Evolutionary conservation across 192 early-diverging fungal genomes (phyloP).

Genomic region (Linnemannia hyalina): DNA sequence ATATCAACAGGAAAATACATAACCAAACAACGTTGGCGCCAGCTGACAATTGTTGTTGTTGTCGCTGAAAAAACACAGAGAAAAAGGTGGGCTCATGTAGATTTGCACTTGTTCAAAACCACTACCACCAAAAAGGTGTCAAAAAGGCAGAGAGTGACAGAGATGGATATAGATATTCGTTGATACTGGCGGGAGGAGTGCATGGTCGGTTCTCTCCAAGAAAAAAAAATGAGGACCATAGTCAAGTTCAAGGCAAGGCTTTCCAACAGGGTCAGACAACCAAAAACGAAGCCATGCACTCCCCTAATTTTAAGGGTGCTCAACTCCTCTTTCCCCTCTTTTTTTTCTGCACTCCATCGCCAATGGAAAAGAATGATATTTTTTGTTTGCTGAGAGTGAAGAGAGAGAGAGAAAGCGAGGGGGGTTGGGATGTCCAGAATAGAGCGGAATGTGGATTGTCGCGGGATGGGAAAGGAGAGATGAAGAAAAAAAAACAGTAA

Average conservation of each 20-base stretch:
- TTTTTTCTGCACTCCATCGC: not conserved
- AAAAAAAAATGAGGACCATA: not conserved
- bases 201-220: not conserved
- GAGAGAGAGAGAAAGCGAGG: not conserved
- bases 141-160: conserved; percentile 4
- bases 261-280: not conserved
- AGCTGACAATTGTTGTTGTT: not conserved
- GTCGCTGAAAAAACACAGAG: not conserved
- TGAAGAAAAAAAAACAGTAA: not conserved
- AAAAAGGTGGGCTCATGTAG: conserved; percentile 2
- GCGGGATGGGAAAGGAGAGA: not conserved
- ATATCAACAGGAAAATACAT: conserved; percentile 6
- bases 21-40: not conserved
- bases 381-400: not conserved
- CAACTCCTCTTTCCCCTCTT: not conserved
- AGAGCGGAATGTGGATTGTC: conserved; percentile 7
- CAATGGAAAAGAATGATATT: not conserved
- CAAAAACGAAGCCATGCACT: conserved; percentile 14
- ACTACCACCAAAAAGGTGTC: not conserved
- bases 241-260: not conserved
- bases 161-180: not conserved
- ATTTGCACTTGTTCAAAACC: not conserved
- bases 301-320: conserved; percentile 15
- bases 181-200: not conserved
- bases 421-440: not conserved